Evolutionary conservation across 805 yeast species (phyloP).

Genomic region (Grigorovia humatica): DNA sequence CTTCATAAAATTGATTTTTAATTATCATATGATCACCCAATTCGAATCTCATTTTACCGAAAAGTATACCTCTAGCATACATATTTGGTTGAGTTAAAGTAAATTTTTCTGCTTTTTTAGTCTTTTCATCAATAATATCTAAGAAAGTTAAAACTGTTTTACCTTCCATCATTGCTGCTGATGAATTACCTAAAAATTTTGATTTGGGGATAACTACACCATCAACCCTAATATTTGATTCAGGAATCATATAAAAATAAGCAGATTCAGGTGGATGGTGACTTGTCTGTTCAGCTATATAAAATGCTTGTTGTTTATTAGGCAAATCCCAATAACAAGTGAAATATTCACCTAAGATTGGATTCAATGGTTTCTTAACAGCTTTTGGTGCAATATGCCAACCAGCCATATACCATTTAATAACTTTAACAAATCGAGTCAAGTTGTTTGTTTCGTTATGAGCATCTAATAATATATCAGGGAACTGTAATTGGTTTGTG

Average conservation of each 20-base stretch:
- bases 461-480: slow-evolving; percentile 64
- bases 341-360: slow-evolving; percentile 85
- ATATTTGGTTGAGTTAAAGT: slow-evolving; percentile 90
- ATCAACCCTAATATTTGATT: slow-evolving; percentile 70
- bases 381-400: slow-evolving; percentile 99
- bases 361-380: slow-evolving; percentile 93
- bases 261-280: slow-evolving; percentile 98
- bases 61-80: slow-evolving; percentile 85
- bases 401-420: slow-evolving; percentile 85
- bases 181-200: slow-evolving; percentile 84
- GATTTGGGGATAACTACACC: slow-evolving; percentile 85
- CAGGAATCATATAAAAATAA: slow-evolving; percentile 81
- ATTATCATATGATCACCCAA: slow-evolving; percentile 86
- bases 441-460: slow-evolving; percentile 47
- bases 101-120: slow-evolving; percentile 53
- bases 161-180: slow-evolving; percentile 97
- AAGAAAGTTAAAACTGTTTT: slow-evolving; percentile 58
- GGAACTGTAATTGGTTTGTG: slow-evolving; percentile 77
- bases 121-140: slow-evolving; percentile 39
- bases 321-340: slow-evolving; percentile 88
- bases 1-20: slow-evolving; percentile 49
- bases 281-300: slow-evolving; percentile 87
- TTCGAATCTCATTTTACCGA: slow-evolving; percentile 84
- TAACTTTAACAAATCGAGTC: slow-evolving; percentile 61
- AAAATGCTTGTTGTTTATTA: slow-evolving; percentile 62